A percentile compares a stretch with the other conserved stretches of the same genome.
Conservation (phyloP, 305 asterid genomes). For the Fraxinus platypoda region DNA sequence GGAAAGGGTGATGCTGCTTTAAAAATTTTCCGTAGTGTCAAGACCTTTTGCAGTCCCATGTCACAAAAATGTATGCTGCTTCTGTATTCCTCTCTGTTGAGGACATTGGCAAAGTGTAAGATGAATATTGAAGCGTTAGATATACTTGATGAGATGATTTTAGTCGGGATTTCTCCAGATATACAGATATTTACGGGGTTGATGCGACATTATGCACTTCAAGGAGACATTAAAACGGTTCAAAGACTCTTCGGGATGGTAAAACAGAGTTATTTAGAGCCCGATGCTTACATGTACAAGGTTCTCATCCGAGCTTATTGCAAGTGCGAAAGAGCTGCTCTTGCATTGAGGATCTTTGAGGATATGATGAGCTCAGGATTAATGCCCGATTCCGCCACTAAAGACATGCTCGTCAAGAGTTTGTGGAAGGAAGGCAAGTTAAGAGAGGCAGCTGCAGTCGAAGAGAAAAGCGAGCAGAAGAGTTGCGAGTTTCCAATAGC, state of each 20-base stretch:
- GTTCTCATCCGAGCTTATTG: constrained; percentile 81
- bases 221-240: constrained; percentile 74
- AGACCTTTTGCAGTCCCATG: constrained; percentile 57
- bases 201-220: constrained; percentile 83
- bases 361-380: constrained; percentile 63
- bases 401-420: constrained; percentile 73
- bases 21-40: constrained; percentile 46
- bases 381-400: constrained; percentile 59
- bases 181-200: constrained; percentile 75
- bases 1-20: constrained; percentile 66
- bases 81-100: constrained; percentile 67
- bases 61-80: constrained; percentile 46
- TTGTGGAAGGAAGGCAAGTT: constrained; percentile 96
- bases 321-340: constrained; percentile 78
- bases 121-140: constrained; percentile 58
- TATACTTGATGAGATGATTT: constrained; percentile 79
- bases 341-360: constrained; percentile 72
- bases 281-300: constrained; percentile 82
- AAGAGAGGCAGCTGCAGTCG: constrained; percentile 85
- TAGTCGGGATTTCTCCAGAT: constrained; percentile 62
- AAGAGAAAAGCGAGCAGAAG: constrained; percentile 59
- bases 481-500: constrained; percentile 48
- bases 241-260: constrained; percentile 84
- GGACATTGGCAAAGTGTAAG: constrained; percentile 75
- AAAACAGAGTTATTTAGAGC: constrained; percentile 68